Percentiles rank a stretch among this genome's conserved stretches.
Conservation (phyloP, 495 filamentous ascomycete species). For the Penicillium coprophilum region DNA sequence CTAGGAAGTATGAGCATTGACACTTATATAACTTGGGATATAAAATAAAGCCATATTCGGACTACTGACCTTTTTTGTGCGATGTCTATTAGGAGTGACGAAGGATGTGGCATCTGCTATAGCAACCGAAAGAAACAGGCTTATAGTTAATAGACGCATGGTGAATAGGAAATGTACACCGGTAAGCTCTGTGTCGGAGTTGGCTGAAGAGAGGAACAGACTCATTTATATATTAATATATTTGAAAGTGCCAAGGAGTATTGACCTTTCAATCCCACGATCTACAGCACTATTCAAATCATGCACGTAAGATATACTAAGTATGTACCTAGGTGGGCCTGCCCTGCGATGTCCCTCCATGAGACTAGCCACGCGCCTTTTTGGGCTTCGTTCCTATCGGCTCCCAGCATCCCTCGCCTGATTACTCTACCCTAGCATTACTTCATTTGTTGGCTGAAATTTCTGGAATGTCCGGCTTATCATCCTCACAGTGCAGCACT, state of each 20-base stretch:
- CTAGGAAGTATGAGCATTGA: constrained; percentile 1
- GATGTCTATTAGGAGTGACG: not conserved
- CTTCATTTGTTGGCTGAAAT: not conserved
- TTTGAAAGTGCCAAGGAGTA: not conserved
- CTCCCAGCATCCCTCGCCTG: not conserved
- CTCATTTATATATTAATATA: not conserved
- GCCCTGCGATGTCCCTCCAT: not conserved
- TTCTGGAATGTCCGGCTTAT: not conserved
- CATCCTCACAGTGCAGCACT: not conserved
- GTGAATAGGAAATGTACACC: not conserved
- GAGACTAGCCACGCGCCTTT: not conserved
- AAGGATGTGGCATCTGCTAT: constrained; percentile 1
- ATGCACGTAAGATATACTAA: not conserved
- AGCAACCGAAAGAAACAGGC: not conserved
- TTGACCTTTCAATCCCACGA: constrained; percentile 1
- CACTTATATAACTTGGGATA: not conserved
- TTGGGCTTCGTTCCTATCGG: not conserved
- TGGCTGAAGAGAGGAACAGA: not conserved
- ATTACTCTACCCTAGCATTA: not conserved
- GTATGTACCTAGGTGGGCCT: not conserved
- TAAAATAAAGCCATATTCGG: not conserved
- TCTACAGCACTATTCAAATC: constrained; percentile 1
- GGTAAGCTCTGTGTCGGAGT: not conserved
- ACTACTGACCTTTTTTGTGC: not conserved
- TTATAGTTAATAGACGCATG: constrained; percentile 6